These are phyloP conservation scores for Chlorella sorokiniana DNA, from an alignment of 139 green algal species.

Conservation along the genomic window DNA sequence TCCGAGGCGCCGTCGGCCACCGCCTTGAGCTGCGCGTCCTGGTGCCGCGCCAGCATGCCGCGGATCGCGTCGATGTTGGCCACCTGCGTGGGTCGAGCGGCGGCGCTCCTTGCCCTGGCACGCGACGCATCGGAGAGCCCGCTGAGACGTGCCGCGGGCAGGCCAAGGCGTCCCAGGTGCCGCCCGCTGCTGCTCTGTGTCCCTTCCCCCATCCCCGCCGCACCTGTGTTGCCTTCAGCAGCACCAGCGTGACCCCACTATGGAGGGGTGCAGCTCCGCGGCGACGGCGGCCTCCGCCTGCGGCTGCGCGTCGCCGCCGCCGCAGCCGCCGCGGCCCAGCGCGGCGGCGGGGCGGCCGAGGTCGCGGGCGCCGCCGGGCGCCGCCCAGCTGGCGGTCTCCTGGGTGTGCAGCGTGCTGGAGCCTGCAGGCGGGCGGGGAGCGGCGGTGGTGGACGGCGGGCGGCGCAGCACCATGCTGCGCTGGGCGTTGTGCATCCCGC, in stretches of 20 bases:
- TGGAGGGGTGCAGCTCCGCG: neutral
- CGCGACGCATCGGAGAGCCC: neutral
- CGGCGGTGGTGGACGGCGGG: neutral
- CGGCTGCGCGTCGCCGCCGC: neutral
- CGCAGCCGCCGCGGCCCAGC: no score
- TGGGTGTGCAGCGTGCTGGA: neutral
- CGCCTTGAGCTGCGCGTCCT: neutral
- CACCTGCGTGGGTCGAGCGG: neutral
- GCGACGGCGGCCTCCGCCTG: neutral
- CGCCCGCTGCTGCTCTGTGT: neutral
- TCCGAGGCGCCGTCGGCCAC: conserved; percentile 15
- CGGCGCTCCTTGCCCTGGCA: no score
- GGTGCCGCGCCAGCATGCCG: neutral
- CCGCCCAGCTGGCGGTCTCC: conserved; percentile 16
- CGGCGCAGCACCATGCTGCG: neutral
- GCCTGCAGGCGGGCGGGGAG: neutral
- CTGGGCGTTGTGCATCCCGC: neutral
- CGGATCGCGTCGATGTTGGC: conserved; percentile 37
- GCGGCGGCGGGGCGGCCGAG: neutral
- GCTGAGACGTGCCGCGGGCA: neutral
- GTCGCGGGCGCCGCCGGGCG: neutral
- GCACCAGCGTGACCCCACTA: neutral
- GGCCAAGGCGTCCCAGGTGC: no score
- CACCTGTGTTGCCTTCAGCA: conserved; percentile 5
- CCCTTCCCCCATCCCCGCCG: neutral